These are phyloP conservation scores for Piper betle DNA, from an alignment of 164 flowering plant genomes.

Conservation along the genomic window DNA sequence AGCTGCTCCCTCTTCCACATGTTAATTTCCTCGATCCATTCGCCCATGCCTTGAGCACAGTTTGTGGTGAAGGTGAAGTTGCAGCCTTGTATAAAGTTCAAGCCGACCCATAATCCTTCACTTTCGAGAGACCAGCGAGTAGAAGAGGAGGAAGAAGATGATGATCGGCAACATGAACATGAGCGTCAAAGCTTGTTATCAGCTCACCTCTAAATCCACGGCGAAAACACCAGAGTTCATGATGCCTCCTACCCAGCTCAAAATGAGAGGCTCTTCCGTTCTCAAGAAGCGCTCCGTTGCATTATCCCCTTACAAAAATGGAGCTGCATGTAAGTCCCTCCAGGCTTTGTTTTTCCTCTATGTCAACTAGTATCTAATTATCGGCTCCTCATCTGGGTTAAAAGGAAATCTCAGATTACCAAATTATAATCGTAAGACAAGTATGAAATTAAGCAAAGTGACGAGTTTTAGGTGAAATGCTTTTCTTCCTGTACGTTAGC, in stretches of 20 bases:
- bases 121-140: not conserved
- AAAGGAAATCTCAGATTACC: too few species aligned
- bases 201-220: conserved; percentile 36
- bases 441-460: too few species aligned
- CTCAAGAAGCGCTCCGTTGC: conserved; percentile 8
- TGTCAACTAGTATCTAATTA: not conserved
- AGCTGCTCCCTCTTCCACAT: conserved; percentile 10
- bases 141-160: not conserved
- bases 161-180: not conserved
- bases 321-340: conserved; percentile 33
- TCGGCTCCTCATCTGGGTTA: not conserved
- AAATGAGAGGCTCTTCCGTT: conserved; percentile 12
- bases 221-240: conserved; percentile 14
- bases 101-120: not conserved
- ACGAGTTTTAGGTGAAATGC: too few species aligned
- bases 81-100: conserved; percentile 6
- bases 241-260: conserved; percentile 15
- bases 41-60: conserved; percentile 15
- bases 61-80: conserved; percentile 29
- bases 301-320: conserved; percentile 11
- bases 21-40: conserved; percentile 18
- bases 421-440: too few species aligned
- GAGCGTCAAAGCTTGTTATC: conserved; percentile 50
- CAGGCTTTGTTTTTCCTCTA: not conserved
- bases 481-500: too few species aligned